Conservation (phyloP, 2,329 filamentous ascomycete species). For the Claviceps maximensis region DNA sequence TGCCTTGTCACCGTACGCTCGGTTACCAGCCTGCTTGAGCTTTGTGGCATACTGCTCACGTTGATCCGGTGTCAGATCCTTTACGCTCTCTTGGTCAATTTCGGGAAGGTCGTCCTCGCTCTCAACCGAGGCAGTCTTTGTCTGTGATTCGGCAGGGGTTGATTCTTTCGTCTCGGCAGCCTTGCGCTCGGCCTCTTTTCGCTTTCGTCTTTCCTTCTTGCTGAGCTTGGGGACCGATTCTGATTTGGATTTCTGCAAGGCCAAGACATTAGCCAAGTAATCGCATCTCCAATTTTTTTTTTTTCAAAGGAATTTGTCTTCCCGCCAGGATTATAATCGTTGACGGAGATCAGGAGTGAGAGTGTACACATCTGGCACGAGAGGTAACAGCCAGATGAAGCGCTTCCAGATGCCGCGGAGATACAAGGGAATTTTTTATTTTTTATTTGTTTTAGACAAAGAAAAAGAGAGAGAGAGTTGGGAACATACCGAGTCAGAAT, state of each 20-base stretch:
- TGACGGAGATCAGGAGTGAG: background rate
- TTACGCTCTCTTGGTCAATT: conserved; percentile 43
- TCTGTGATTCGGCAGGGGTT: conserved; percentile 23
- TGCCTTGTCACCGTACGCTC: conserved; percentile 87
- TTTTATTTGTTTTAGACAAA: too few relatives aligned
- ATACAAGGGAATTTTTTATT: background rate
- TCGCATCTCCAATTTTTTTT: background rate
- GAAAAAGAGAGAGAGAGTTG: background rate
- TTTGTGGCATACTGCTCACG: conserved; percentile 79
- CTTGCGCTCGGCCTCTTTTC: conserved; percentile 63
- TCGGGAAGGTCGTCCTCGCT: conserved; percentile 57
- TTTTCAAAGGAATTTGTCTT: background rate
- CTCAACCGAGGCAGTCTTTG: conserved; percentile 41
- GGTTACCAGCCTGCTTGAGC: conserved; percentile 91
- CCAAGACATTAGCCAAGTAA: background rate
- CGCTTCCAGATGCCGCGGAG: background rate
- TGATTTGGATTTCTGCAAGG: conserved; percentile 28
- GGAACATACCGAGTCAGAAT: conserved; percentile 37
- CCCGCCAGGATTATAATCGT: background rate
- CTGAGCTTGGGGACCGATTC: conserved; percentile 55
- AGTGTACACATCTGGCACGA: background rate
- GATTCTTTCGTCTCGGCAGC: conserved; percentile 30
- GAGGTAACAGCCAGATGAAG: background rate
- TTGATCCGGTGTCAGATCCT: conserved; percentile 44
- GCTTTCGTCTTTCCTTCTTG: conserved; percentile 83